Conservation (phyloP, 495 filamentous ascomycete species). For the Friedmanniomyces simplex region DNA sequence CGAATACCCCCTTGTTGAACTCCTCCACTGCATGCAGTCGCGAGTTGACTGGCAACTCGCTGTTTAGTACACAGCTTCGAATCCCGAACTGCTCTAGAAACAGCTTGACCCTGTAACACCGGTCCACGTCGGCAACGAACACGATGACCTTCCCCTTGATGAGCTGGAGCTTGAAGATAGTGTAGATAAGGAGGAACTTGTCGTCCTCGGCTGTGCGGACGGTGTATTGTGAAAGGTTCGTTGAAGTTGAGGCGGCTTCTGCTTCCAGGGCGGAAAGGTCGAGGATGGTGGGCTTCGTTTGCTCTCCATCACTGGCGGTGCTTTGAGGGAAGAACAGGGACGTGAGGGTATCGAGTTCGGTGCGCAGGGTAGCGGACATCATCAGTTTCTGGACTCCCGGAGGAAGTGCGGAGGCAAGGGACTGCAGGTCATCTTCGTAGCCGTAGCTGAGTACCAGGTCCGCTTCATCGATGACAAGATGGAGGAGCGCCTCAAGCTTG, state of each 20-base stretch:
- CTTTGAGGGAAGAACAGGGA: slow-evolving; percentile 56
- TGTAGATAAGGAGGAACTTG: slow-evolving; percentile 87
- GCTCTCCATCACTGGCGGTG: neutral
- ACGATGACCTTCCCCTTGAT: slow-evolving; percentile 92
- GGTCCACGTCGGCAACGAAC: slow-evolving; percentile 87
- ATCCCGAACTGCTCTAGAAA: slow-evolving; percentile 96
- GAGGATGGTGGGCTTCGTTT: slow-evolving; percentile 60
- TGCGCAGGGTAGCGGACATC: slow-evolving; percentile 83
- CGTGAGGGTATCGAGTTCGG: slow-evolving; percentile 78
- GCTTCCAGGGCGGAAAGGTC: slow-evolving; percentile 61
- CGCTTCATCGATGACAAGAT: slow-evolving; percentile 89
- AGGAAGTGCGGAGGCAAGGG: slow-evolving; percentile 62
- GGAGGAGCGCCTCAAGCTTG: slow-evolving; percentile 55
- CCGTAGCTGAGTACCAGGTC: slow-evolving; percentile 92
- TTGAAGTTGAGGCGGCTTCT: neutral
- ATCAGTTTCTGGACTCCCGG: slow-evolving; percentile 81
- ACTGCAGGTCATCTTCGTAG: slow-evolving; percentile 80
- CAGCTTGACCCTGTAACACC: slow-evolving; percentile 87
- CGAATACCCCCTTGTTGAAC: slow-evolving; percentile 92
- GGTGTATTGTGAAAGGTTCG: slow-evolving; percentile 71
- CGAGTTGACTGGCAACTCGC: slow-evolving; percentile 85
- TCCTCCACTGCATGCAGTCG: slow-evolving; percentile 91
- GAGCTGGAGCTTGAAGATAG: slow-evolving; percentile 88
- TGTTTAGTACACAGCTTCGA: slow-evolving; percentile 87
- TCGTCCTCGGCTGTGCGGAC: slow-evolving; percentile 91